A percentile compares a stretch with the other conserved stretches of the same genome.
phyloP scores from a whole-genome alignment of 371 early-diverging fungal genomes.

The Mortierella sp. region DNA sequence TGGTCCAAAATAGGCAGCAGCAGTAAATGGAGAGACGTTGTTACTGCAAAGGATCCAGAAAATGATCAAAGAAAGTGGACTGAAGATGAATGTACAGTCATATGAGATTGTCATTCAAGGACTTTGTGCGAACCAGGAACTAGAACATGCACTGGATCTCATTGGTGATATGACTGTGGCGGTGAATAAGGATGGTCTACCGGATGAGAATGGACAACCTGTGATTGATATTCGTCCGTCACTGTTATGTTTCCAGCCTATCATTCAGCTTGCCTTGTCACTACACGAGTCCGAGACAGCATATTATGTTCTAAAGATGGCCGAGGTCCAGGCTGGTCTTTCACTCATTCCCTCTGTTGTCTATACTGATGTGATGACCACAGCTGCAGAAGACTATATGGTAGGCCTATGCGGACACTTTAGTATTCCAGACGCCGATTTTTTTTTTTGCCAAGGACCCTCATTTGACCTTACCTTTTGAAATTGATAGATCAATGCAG shows the following conservation, averaged over 20 bases:
- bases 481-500: constrained; percentile 56
- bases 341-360: constrained; percentile 56
- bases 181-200: constrained; percentile 54
- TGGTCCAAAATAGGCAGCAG: constrained; percentile 42
- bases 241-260: constrained; percentile 45
- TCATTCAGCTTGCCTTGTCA: constrained; percentile 56
- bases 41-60: constrained; percentile 38
- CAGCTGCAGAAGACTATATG: constrained; percentile 54
- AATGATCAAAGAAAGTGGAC: constrained; percentile 53
- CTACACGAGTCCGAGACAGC: constrained; percentile 56
- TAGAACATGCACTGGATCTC: constrained; percentile 61
- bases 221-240: constrained; percentile 51
- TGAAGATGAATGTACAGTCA: constrained; percentile 45
- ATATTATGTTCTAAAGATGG: constrained; percentile 61
- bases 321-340: constrained; percentile 56
- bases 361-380: constrained; percentile 61
- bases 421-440: too few species aligned
- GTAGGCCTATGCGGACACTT: constrained; percentile 31
- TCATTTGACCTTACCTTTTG: neutral
- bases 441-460: neutral
- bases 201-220: constrained; percentile 46
- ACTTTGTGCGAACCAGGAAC: constrained; percentile 48
- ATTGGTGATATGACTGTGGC: constrained; percentile 55
- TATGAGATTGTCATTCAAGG: constrained; percentile 61
- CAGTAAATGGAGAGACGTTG: constrained; percentile 31